These are phyloP conservation scores for Anastatica hierochuntica DNA, from an alignment of 345 rosid genomes.

Conservation along the genomic window DNA sequence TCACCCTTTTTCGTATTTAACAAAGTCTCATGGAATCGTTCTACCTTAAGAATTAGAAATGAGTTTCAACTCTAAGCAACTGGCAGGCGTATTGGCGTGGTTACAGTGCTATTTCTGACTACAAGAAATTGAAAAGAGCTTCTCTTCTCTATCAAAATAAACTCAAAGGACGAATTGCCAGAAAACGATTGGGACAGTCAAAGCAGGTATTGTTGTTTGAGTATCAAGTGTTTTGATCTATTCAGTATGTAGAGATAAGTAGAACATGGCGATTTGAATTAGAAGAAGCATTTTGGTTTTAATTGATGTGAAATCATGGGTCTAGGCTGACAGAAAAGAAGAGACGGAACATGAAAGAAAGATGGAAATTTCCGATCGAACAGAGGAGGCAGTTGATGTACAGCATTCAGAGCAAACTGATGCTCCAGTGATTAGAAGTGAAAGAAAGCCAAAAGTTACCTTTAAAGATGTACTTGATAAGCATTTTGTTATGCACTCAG, in stretches of 20 bases:
- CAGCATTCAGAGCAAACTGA: conserved; percentile 12
- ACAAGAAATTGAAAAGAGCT: conserved; percentile 36
- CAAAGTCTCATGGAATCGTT: conserved; percentile 13
- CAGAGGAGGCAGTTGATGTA: conserved; percentile 7
- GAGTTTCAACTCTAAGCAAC: conserved; percentile 7
- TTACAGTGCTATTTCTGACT: conserved; percentile 35
- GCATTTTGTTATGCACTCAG: not conserved
- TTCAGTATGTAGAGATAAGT: not conserved
- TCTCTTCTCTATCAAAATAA: conserved; percentile 34
- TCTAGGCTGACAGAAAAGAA: conserved; percentile 20
- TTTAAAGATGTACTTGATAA: conserved; percentile 1
- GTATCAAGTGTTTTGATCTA: not conserved
- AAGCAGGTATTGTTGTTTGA: conserved; percentile 29
- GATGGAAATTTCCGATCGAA: conserved; percentile 8
- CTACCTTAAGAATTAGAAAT: conserved; percentile 10
- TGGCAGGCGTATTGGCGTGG: conserved; percentile 58
- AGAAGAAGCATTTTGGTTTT: too few relatives aligned
- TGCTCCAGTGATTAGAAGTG: too few relatives aligned
- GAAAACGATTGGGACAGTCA: conserved; percentile 22
- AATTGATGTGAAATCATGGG: not conserved
- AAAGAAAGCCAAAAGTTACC: not conserved
- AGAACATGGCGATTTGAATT: too few relatives aligned
- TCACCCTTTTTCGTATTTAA: conserved; percentile 1
- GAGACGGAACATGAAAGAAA: conserved; percentile 11
- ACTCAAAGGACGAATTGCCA: conserved; percentile 31